Conservation (phyloP, 2,329 filamentous ascomycete species). For the Shiraia sp. region DNA sequence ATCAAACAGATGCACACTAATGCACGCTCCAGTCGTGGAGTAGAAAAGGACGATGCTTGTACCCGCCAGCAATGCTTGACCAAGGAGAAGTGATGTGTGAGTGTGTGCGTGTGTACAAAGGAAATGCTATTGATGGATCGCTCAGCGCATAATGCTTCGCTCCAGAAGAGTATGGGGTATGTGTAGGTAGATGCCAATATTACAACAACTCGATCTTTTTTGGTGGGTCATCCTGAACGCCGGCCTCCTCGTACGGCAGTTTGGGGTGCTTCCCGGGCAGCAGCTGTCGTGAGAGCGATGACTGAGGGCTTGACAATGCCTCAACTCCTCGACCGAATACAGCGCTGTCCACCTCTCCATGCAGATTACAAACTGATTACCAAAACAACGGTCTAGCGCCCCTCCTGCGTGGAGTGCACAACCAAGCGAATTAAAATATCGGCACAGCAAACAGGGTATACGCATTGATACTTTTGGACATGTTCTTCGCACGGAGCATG, state of each 20-base stretch:
- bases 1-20: conserved; percentile 13
- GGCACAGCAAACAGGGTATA: conserved; percentile 27
- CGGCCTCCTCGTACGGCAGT: conserved; percentile 1
- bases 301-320: background rate
- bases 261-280: background rate
- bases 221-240: conserved; percentile 5
- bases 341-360: conserved; percentile 23
- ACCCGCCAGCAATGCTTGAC: conserved; percentile 37
- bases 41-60: conserved; percentile 13
- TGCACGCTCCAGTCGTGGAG: conserved; percentile 22
- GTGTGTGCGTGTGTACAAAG: too few relatives aligned
- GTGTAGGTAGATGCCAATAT: conserved; percentile 34
- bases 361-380: conserved; percentile 47
- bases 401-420: conserved; percentile 11
- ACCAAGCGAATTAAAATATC: conserved; percentile 22
- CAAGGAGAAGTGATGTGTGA: conserved; percentile 19
- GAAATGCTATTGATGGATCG: conserved; percentile 33
- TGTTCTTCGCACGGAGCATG: conserved; percentile 14
- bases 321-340: background rate
- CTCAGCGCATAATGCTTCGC: conserved; percentile 1
- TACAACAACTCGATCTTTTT: conserved; percentile 29
- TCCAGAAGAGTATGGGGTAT: conserved; percentile 20
- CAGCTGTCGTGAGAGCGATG: background rate
- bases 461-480: conserved; percentile 29
- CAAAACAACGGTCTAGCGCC: conserved; percentile 32